Percentiles rank a stretch among this genome's conserved stretches.
These are phyloP conservation scores for Tetrastigma voinierianum DNA, from an alignment of 164 flowering plant genomes.

Conservation along the genomic window DNA sequence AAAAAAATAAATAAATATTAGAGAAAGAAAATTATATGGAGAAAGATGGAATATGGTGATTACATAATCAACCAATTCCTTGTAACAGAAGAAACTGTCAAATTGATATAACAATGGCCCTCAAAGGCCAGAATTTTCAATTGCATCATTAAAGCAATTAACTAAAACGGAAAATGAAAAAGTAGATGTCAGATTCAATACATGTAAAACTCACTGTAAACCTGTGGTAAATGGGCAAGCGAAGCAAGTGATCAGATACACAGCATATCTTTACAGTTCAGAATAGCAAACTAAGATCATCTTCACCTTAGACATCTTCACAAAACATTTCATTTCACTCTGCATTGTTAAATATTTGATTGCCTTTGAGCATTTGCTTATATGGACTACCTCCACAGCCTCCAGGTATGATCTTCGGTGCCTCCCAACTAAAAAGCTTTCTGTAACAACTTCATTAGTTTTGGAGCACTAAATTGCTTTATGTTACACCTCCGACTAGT, in stretches of 20 bases:
- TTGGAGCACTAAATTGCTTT: no score
- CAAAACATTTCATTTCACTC: not conserved
- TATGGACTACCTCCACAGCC: not conserved
- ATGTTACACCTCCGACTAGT: no score
- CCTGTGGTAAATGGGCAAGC: no score
- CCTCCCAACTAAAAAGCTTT: not conserved
- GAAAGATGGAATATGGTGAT: not conserved
- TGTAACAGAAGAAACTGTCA: not conserved
- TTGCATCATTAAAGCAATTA: not conserved
- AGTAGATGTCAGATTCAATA: not conserved
- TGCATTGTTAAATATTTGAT: not conserved
- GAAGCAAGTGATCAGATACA: no score
- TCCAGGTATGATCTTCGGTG: not conserved
- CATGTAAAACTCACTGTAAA: not conserved
- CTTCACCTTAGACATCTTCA: not conserved
- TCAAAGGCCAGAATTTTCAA: not conserved
- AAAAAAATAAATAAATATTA: not conserved
- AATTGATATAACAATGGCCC: not conserved
- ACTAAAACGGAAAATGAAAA: no score
- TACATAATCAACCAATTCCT: not conserved
- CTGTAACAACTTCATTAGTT: not conserved
- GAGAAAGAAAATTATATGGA: not conserved
- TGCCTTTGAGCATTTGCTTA: not conserved
- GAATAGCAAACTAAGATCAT: not conserved
- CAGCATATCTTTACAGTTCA: not conserved